Evolutionary conservation across 2,329 filamentous ascomycete genomes (phyloP), one percentile per base, ranked within the genome.

Genomic region (Talaromyces albobiverticillius): DNA sequence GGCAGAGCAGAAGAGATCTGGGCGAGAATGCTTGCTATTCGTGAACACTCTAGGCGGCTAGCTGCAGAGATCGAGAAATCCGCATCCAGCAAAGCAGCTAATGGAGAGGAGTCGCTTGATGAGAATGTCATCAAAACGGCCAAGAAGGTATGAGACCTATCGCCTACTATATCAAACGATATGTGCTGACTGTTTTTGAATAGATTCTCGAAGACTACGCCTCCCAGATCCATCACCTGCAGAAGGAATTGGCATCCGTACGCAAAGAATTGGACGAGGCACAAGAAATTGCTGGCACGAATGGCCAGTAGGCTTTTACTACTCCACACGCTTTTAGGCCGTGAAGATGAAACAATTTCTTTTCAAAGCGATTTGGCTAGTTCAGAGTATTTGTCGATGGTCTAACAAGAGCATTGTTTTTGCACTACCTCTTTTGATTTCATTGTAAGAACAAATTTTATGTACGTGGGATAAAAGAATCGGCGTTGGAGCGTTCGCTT

Each of bases 1-100:
- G 84, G 82, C 4, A 72, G 83, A 20, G 80, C 81, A 55, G 84
- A 87, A 65, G 83, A 86, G 67, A 82, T 86, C 53, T 87, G 84
- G 84, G 84, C 84, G 26, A 74, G 84, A 36, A 85, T 87, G 83
- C 76, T 85, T 46, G 79, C 79, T 7, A 78, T 86, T 51, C 73
- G 82, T 53, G 82, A 85, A 63, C 73, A 82, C 52, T 79, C 81
- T 45, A 78, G 79, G 61, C 77, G 80, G 62, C 65, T 87, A 53
- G 81, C 85, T 61, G 72, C 76, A 57, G 83, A 86, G 68, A 79
- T 83, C 54, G 82, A 85, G 64, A 78, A 76, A 64, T 67, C 81
- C 46, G 82, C 80, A 1, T 62, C 66, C 42, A 31, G 63, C 23
- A 59, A 64, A 34, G 64, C 64, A 22, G 67, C 71, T 29, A 72